phyloP scores from a whole-genome alignment of 192 early-diverging fungal genomes.

The Coemansia sp. region DNA sequence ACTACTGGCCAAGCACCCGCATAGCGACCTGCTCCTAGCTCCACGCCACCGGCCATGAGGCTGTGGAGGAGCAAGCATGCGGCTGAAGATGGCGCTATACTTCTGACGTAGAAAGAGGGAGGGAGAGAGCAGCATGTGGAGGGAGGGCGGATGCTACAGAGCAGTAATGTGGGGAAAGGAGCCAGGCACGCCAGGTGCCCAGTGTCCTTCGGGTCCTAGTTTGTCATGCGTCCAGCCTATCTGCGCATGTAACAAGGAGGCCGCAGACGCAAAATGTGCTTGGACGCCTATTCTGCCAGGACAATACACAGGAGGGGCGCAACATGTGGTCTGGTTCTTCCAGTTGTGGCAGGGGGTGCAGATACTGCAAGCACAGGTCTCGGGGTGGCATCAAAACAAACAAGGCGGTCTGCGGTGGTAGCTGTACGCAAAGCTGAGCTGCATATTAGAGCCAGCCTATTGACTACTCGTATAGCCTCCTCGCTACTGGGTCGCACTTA shows the following conservation, averaged over 20 bases:
- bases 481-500: not conserved
- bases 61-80: not conserved
- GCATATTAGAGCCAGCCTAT: not conserved
- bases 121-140: not conserved
- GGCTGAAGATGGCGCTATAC: not conserved
- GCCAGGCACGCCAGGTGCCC: not conserved
- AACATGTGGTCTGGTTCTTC: not conserved
- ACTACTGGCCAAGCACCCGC: not conserved
- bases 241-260: not conserved
- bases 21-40: not conserved
- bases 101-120: not conserved
- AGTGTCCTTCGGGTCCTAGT: not conserved
- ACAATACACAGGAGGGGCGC: not conserved
- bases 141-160: not conserved
- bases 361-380: not conserved
- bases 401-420: not conserved
- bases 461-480: not conserved
- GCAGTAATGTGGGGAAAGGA: conserved; percentile 1
- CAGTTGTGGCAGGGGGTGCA: not conserved
- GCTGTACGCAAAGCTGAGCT: not conserved
- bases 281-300: not conserved
- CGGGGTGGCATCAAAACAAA: not conserved
- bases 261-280: not conserved
- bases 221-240: not conserved
- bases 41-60: not conserved